Evolutionary conservation across 805 yeast genomes (phyloP), one percentile per base, ranked within the genome.

Genomic region (Teunomyces panamensis): DNA sequence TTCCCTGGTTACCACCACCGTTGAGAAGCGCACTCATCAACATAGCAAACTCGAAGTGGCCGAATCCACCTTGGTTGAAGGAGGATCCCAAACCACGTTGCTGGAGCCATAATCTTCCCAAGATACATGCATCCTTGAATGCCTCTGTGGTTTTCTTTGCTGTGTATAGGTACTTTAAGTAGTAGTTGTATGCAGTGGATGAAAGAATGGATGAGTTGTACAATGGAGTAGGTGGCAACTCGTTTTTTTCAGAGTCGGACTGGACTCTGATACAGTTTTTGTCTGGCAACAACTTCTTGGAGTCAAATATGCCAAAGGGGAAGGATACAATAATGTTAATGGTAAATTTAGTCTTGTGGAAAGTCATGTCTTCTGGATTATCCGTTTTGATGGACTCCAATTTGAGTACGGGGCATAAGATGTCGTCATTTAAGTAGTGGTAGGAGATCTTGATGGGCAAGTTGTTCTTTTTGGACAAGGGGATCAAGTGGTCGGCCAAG

Each of bases 71-170:
- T 37, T 78, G 73, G 13, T 79, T 73, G 29, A 85, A 62, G 11
- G 78, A 67, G 0, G 95, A 81, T 9, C 80, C 75, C 49, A 89
- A 81, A 0, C 96, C 96, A 54, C 96, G 78, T 67, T 94, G 98
- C 43, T 81, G 77, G 36, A 94, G 75, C 99, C 99, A 94, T 47
- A 94, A 69, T 52, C 91, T 78, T 3, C 97, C 97, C 45, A 94
- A 74, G 6, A 84, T 79, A 53, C 90, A 83, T 1, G 99, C 97
- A 56, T 91, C 96, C 53, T 81, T 80, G 67, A 89, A 94, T 10
- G 89, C 82, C 46, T 87, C 91, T 2, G 96, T 80, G 4, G 84
- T 69, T 63, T 86, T 87, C 56, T 86, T 84, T 14, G 87, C 76
- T 35, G 87, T 82, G 65, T 89, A 88, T 32, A 94, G 69, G 58